Evolutionary conservation across 2,329 filamentous ascomycete genomes (phyloP).

Genomic region (Epichloe aotearoae): DNA sequence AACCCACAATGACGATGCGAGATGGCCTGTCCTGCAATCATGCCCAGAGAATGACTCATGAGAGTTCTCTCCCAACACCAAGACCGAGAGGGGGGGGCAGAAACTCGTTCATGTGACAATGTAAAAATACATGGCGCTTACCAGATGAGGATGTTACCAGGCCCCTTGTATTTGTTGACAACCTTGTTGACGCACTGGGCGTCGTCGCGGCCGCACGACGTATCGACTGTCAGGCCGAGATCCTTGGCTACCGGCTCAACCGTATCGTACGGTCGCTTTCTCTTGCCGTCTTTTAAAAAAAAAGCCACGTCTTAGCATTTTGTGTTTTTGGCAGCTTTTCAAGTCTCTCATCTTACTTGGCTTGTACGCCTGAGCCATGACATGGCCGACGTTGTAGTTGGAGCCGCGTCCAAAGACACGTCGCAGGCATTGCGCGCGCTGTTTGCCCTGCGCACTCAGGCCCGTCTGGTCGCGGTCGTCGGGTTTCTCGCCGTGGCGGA

Average conservation of each 20-base stretch:
- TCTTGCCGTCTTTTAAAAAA: conserved; percentile 28
- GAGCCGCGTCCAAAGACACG: conserved; percentile 40
- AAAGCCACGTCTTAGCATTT: not conserved
- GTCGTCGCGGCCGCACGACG: conserved; percentile 42
- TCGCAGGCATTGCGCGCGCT: conserved; percentile 46
- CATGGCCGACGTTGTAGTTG: conserved; percentile 41
- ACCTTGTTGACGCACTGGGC: conserved; percentile 37
- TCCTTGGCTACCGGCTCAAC: conserved; percentile 42
- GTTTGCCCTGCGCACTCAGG: conserved; percentile 34
- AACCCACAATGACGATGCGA: not conserved
- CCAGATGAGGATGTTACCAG: conserved; percentile 46
- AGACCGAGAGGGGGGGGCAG: too few species aligned
- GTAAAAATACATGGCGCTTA: conserved; percentile 10
- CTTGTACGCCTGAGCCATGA: conserved; percentile 43
- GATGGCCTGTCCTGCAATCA: too few species aligned
- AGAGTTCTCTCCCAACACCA: too few species aligned
- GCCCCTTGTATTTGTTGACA: conserved; percentile 32
- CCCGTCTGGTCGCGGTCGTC: conserved; percentile 29
- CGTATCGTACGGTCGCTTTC: conserved; percentile 41
- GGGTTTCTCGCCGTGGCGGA: conserved; percentile 53
- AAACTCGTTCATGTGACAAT: not conserved
- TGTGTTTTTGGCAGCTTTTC: too few species aligned
- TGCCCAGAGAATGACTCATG: too few species aligned
- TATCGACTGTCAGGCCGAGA: conserved; percentile 41
- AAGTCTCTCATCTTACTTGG: conserved; percentile 17